These are phyloP conservation scores for Asterochloris sp. DNA, from an alignment of 139 green algal species.

Conservation along the genomic window DNA sequence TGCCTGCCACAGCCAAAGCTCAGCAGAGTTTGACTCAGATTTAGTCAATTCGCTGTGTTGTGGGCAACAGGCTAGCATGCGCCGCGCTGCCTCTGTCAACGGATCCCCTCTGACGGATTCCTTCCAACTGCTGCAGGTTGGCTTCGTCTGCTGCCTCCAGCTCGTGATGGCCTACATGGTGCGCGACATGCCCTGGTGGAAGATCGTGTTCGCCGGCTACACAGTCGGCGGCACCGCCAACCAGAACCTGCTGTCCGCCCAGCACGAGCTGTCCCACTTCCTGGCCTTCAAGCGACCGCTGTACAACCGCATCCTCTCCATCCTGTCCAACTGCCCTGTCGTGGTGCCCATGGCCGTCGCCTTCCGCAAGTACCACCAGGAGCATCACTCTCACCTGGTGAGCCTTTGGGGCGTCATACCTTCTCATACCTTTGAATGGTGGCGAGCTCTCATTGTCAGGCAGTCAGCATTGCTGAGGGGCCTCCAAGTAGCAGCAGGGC, in stretches of 20 bases:
- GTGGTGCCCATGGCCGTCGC: constrained; percentile 55
- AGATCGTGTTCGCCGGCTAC: constrained; percentile 43
- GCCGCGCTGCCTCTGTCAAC: no score
- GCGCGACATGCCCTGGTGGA: constrained; percentile 37
- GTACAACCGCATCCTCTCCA: constrained; percentile 54
- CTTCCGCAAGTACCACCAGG: constrained; percentile 76
- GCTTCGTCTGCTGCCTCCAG: constrained; percentile 45
- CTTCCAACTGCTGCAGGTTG: constrained; percentile 30
- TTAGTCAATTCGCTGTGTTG: no score
- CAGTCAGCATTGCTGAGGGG: no score
- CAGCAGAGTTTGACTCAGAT: no score
- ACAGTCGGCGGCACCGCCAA: constrained; percentile 50
- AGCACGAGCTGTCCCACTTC: constrained; percentile 73
- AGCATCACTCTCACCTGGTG: constrained; percentile 67
- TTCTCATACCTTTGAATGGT: no score
- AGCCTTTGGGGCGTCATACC: neutral
- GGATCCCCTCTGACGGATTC: no score
- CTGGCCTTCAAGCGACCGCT: constrained; percentile 47
- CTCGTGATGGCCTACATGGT: constrained; percentile 45
- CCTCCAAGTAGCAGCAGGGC: no score
- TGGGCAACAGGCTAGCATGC: no score
- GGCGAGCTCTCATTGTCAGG: no score
- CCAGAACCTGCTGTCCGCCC: constrained; percentile 66
- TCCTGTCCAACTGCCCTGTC: constrained; percentile 59
- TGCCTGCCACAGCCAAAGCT: no score